These are phyloP conservation scores for Cucumis sativus DNA, from an alignment of 306 rosid genomes.

Conservation along the genomic window DNA sequence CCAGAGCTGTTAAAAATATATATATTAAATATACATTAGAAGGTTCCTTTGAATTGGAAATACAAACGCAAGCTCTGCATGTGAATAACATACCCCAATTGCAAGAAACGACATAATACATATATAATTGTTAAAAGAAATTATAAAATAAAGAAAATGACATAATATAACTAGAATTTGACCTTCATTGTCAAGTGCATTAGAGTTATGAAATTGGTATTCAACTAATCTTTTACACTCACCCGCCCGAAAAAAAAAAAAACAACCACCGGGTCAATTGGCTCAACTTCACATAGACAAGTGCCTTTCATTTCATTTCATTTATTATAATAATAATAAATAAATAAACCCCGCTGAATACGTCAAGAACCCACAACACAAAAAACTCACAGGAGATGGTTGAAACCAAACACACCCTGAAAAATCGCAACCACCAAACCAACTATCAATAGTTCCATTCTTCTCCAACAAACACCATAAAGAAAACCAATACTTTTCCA, in stretches of 20 bases:
- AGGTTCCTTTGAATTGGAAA: too few species aligned
- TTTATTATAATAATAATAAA: too few species aligned
- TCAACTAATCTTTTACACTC: neutral
- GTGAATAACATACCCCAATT: neutral
- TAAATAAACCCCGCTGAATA: neutral
- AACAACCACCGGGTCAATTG: neutral
- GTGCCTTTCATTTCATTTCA: neutral
- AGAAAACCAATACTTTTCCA: neutral
- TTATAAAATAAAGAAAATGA: neutral
- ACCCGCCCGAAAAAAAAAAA: neutral
- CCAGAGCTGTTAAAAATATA: constrained; percentile 61
- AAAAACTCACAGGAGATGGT: neutral
- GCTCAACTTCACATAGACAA: neutral
- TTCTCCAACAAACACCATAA: neutral
- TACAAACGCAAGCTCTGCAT: neutral
- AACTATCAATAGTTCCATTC: neutral
- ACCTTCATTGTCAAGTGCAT: neutral
- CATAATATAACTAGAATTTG: neutral
- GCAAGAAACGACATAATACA: neutral
- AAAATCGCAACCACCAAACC: neutral
- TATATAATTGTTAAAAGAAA: neutral
- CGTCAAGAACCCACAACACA: neutral
- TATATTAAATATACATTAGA: constrained; percentile 9
- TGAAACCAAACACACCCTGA: neutral
- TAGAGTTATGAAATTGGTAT: neutral